These are phyloP conservation scores for Fusarium hainanense DNA, from an alignment of 2,329 filamentous ascomycete genomes.

Conservation along the genomic window DNA sequence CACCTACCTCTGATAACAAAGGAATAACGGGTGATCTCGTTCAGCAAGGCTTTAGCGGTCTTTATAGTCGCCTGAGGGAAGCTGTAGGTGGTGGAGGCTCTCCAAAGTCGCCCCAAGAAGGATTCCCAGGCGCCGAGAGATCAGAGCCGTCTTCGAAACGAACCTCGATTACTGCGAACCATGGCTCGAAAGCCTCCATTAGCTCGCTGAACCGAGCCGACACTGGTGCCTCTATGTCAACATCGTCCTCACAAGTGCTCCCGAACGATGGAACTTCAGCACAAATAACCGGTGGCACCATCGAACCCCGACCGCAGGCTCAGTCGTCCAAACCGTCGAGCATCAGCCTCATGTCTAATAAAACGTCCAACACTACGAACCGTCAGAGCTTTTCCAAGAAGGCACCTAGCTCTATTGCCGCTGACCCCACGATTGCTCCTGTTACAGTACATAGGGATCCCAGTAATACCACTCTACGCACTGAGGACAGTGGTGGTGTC, in stretches of 20 bases:
- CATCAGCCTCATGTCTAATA: conserved; percentile 57
- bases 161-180: conserved; percentile 54
- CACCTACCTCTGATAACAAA: conserved; percentile 72
- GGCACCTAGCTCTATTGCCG: conserved; percentile 55
- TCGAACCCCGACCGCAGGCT: conserved; percentile 56
- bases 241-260: conserved; percentile 46
- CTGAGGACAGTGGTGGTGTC: conserved; percentile 58
- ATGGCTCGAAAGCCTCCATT: conserved; percentile 56
- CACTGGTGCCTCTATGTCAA: conserved; percentile 48
- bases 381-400: conserved; percentile 57
- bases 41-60: conserved; percentile 86
- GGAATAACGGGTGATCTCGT: conserved; percentile 77
- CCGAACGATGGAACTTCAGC: conserved; percentile 54
- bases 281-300: conserved; percentile 46
- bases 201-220: conserved; percentile 57
- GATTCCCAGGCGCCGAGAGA: conserved; percentile 39
- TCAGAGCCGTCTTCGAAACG: conserved; percentile 55
- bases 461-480: conserved; percentile 55
- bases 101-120: conserved; percentile 50
- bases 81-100: conserved; percentile 77
- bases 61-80: conserved; percentile 87
- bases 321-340: conserved; percentile 62
- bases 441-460: conserved; percentile 63
- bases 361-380: conserved; percentile 56
- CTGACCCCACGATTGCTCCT: conserved; percentile 60